Conservation (phyloP, 495 filamentous ascomycete genomes). For the Aspergillus bridgeri region DNA sequence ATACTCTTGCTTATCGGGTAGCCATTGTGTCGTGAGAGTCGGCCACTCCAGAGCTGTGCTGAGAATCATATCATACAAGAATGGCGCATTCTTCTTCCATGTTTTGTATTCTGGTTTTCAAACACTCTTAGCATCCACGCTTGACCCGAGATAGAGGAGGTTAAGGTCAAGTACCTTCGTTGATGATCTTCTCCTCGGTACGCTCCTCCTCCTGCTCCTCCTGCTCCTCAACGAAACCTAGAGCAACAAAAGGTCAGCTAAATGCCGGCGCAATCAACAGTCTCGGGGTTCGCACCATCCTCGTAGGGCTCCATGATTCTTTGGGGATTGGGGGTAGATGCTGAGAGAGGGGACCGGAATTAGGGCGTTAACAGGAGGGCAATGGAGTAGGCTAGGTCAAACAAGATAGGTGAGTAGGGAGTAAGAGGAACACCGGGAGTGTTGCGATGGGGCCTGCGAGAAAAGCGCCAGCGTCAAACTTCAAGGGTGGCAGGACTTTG, state of each 20-base stretch:
- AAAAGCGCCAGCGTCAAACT: neutral
- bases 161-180: conserved; percentile 63
- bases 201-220: conserved; percentile 68
- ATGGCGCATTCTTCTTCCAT: conserved; percentile 99
- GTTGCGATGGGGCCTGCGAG: neutral
- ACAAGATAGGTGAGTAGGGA: neutral
- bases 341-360: neutral
- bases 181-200: conserved; percentile 81
- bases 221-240: conserved; percentile 42
- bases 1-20: conserved; percentile 89
- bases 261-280: conserved; percentile 7
- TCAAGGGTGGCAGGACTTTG: neutral
- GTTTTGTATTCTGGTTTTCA: conserved; percentile 84
- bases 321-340: neutral
- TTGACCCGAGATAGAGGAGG: neutral
- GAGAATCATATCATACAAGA: conserved; percentile 95
- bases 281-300: conserved; percentile 25
- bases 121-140: conserved; percentile 10
- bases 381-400: neutral
- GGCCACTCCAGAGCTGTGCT: conserved; percentile 97
- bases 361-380: neutral
- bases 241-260: conserved; percentile 15
- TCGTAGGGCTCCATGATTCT: conserved; percentile 42
- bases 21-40: conserved; percentile 95
- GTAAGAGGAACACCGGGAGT: neutral